Evolutionary conservation across 805 yeast genomes (phyloP).

Genomic region (Yamadazyma nakazawae): DNA sequence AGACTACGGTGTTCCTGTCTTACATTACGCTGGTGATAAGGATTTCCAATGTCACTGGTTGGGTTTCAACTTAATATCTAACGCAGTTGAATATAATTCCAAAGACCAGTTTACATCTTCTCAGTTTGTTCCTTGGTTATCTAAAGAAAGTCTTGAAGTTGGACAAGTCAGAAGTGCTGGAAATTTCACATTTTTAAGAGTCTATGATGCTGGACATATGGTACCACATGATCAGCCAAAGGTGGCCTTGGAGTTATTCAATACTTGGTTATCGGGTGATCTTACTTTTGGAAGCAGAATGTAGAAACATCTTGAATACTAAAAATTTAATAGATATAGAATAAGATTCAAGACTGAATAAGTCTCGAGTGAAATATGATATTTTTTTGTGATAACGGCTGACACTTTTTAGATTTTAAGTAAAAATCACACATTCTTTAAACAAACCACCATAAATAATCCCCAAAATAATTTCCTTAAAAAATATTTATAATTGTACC

Average conservation of each 20-base stretch:
- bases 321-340: too few species aligned
- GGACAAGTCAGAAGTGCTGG: conserved; percentile 33
- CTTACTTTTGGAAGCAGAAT: conserved; percentile 4
- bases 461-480: too few species aligned
- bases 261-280: conserved; percentile 31
- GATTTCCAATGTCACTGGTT: conserved; percentile 91
- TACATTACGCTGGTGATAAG: conserved; percentile 88
- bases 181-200: conserved; percentile 32
- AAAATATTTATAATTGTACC: too few species aligned
- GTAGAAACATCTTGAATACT: too few species aligned
- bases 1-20: conserved; percentile 62
- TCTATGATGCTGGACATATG: conserved; percentile 39
- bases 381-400: too few species aligned
- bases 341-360: too few species aligned
- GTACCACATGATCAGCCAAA: conserved; percentile 40
- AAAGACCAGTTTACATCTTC: conserved; percentile 9
- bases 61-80: conserved; percentile 65
- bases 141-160: conserved; percentile 21
- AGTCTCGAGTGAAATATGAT: too few species aligned
- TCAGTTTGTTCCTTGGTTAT: conserved; percentile 35
- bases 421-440: too few species aligned
- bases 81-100: conserved; percentile 16
- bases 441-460: too few species aligned
- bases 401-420: too few species aligned
- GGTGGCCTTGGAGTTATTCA: conserved; percentile 31